Evolutionary conservation across 2,329 filamentous ascomycete genomes (phyloP), one percentile per base, ranked within the genome.

Genomic region (Alternaria arborescens): DNA sequence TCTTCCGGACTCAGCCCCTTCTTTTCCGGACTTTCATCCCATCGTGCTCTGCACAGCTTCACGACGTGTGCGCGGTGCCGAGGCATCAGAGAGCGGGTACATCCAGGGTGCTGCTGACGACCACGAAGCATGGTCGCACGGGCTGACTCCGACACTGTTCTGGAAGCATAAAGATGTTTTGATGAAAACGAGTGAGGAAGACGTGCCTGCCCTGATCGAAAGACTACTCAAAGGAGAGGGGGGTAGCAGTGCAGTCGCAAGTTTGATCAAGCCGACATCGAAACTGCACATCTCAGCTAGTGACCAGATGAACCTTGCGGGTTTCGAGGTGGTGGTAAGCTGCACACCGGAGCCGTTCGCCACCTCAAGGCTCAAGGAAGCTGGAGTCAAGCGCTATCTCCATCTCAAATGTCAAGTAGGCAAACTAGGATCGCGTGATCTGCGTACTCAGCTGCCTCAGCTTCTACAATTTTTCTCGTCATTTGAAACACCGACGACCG

Each of bases 91-190:
- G 72, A 87, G 86, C 3, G 89, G 89, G 6, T 99, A 99, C 74
- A 90, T 99, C 60, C 95, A 98, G 79, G 95, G 95, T 52, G 94
- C 94, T 0, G 95, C 91, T 2, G 95, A 99, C 77, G 95, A 99
- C 76, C 92, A 91, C 12, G 95, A 99, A 82, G 92, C 92, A 68
- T 99, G 95, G 95, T 90, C 93, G 1, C 82, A 86, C 26, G 93
- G 92, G 0, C 85, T 98, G 16, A 95, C 91, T 0, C 88, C 94
- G 0, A 76, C 82, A 0, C 65, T 94, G 0, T 99, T 97, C 79
- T 99, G 95, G 95, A 78, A 78, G 2, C 83, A 97, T 68, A 82
- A 81, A 42, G 81, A 86, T 0, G 40, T 73, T 6, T 81, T 98
- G 11, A 81, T 96, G 20, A 77, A 77, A 0, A 85, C 89, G 0